Evolutionary conservation across 352 stramenopile genomes (phyloP), one percentile per base, ranked within the genome.

Genomic region (Globisporangium canariense): DNA sequence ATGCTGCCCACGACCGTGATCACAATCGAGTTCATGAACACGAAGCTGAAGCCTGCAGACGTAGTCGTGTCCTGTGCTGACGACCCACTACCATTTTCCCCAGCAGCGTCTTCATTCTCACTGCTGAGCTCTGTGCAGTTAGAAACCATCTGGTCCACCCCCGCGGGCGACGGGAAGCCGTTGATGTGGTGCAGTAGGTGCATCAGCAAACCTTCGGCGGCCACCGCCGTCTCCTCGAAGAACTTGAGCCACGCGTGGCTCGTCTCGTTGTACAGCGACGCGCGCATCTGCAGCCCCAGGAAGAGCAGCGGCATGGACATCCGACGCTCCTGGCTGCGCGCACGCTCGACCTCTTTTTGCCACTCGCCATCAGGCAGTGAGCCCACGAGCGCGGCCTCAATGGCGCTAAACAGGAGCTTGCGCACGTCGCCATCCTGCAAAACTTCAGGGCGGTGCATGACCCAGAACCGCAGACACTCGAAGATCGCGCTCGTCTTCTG

Each of bases 21-120:
- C 11, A 96, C 78, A 58, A 96, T 90, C 28, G 85, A 90, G 58
- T 94, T 83, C 85, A 96, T 93, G 53, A 92, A 94, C 34, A 96
- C 84, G 70, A 96, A 96, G 58, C 83, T 93, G n/a, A 94, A 67
- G 2, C 78, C 76, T 0, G 71, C 69, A 28, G 75, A 70, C 7
- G 60, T 64, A 2, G 57, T 64, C 13, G 75, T 64, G 49, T 82
- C 70, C 3, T 70, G 58, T 20, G 49, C 18, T 7, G 13, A 7
- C 14, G 41, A 47, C 6, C 2, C 28, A n/a, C 67, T 41, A n/a
- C 47, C 60, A 41, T 79, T 78, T 0, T 62, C 66, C 38, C 51
- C 66, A 7, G 22, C 36, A 11, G 22, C 41, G 49, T 69, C 64
- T 38, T 90, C 77, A 13, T 65, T 60, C 28, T 91, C 78, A 10